Evolutionary conservation across 495 filamentous ascomycete genomes (phyloP).

Genomic region (Tetracladium marchalianum): DNA sequence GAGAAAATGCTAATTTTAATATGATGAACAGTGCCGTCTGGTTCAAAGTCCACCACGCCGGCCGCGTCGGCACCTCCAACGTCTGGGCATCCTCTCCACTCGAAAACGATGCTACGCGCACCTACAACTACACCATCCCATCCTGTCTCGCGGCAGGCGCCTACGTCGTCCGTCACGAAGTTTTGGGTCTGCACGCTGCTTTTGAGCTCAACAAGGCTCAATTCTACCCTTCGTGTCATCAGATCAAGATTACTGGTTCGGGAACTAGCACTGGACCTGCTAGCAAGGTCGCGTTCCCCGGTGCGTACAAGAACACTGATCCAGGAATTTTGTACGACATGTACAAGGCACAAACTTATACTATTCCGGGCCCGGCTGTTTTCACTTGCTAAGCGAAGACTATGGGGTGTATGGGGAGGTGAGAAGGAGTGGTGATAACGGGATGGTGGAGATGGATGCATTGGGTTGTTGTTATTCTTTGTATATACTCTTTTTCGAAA

Average conservation of each 20-base stretch:
- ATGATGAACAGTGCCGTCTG: slow-evolving; percentile 30
- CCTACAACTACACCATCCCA: slow-evolving; percentile 54
- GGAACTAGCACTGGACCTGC: slow-evolving; percentile 40
- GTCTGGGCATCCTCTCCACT: slow-evolving; percentile 31
- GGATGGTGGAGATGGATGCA: no score
- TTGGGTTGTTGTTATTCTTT: no score
- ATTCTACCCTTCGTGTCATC: slow-evolving; percentile 65
- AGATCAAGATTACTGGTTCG: slow-evolving; percentile 52
- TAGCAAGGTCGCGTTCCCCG: slow-evolving; percentile 34
- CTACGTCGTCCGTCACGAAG: slow-evolving; percentile 66
- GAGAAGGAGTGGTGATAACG: no score
- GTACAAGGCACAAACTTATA: slow-evolving; percentile 42
- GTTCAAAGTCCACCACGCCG: slow-evolving; percentile 56
- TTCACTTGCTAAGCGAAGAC: slow-evolving; percentile 23
- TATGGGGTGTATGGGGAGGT: no score
- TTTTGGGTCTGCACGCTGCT: slow-evolving; percentile 59
- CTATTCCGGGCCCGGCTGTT: slow-evolving; percentile 45
- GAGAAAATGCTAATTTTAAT: background rate
- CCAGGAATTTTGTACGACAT: slow-evolving; percentile 51
- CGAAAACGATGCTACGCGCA: slow-evolving; percentile 48
- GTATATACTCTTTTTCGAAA: no score
- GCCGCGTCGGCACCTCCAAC: slow-evolving; percentile 36
- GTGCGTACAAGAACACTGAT: slow-evolving; percentile 44
- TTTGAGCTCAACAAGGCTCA: slow-evolving; percentile 46
- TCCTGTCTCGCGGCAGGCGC: slow-evolving; percentile 46